Percentiles rank a stretch among this genome's conserved stretches.
Conservation (phyloP, 345 rosid genomes). For the Lagerstroemia speciosa region DNA sequence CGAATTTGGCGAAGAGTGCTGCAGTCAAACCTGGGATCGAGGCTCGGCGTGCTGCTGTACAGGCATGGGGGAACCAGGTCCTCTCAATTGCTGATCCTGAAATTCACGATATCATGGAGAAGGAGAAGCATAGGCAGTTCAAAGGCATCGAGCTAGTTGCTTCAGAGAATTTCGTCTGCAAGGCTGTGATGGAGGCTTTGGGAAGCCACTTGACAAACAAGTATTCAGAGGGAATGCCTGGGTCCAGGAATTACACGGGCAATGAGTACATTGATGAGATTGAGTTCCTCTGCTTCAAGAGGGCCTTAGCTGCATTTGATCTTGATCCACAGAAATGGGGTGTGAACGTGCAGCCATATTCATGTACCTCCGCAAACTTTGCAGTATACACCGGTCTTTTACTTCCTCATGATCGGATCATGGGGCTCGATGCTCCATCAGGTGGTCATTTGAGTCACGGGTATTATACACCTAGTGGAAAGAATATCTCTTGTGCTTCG, state of each 20-base stretch:
- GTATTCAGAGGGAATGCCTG: conserved; percentile 91
- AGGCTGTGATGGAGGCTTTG: conserved; percentile 80
- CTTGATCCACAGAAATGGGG: conserved; percentile 85
- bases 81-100: conserved; percentile 66
- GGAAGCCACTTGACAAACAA: conserved; percentile 94
- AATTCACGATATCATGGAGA: conserved; percentile 68
- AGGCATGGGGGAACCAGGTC: conserved; percentile 68
- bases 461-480: conserved; percentile 72
- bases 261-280: conserved; percentile 80
- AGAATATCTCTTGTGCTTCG: conserved; percentile 87
- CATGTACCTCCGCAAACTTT: conserved; percentile 89
- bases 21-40: conserved; percentile 38
- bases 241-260: conserved; percentile 78
- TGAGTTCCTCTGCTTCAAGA: conserved; percentile 58
- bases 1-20: conserved; percentile 33
- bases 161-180: conserved; percentile 82
- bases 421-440: conserved; percentile 95
- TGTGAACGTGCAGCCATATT: conserved; percentile 91
- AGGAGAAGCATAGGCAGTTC: conserved; percentile 69
- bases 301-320: conserved; percentile 71
- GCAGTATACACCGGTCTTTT: conserved; percentile 81
- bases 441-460: conserved; percentile 99
- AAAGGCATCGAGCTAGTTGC: conserved; percentile 77
- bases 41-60: conserved; percentile 41
- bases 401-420: conserved; percentile 77